Evolutionary conservation across 2,329 filamentous ascomycete genomes (phyloP).

Genomic region (Amauroascus niger): DNA sequence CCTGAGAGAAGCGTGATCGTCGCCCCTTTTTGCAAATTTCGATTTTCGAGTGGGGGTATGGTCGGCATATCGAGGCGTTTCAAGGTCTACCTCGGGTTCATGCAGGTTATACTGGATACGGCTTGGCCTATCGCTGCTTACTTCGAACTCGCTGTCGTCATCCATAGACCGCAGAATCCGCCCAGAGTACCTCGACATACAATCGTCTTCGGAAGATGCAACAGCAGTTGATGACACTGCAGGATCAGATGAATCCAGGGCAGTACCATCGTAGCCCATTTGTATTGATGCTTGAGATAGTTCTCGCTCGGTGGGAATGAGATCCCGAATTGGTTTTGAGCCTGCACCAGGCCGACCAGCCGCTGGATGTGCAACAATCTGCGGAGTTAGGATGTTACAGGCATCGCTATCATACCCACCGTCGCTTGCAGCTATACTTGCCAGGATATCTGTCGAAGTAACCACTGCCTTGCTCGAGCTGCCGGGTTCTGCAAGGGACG

Average conservation of each 20-base stretch:
- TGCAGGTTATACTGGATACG: not conserved
- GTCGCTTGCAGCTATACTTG: conserved; percentile 31
- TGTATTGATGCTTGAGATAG: conserved; percentile 7
- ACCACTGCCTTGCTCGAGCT: conserved; percentile 4
- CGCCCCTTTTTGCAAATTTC: not conserved
- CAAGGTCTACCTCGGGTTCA: not conserved
- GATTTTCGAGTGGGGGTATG: conserved; percentile 1
- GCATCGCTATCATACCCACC: conserved; percentile 37
- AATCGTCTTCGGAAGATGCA: not conserved
- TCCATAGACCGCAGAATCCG: not conserved
- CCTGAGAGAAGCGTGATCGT: not conserved
- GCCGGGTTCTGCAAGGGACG: not conserved
- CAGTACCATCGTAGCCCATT: not conserved
- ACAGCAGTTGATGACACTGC: not conserved
- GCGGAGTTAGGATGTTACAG: conserved; percentile 30
- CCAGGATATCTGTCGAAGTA: conserved; percentile 19
- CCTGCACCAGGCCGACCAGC: conserved; percentile 9
- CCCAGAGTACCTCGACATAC: not conserved
- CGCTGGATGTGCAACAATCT: conserved; percentile 18
- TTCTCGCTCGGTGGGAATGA: conserved; percentile 4
- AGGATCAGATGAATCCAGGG: not conserved
- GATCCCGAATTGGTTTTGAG: conserved; percentile 10
- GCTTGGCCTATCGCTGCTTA: not conserved
- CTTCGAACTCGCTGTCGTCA: not conserved
- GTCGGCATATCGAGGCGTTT: not conserved